Evolutionary conservation across 2,329 filamentous ascomycete genomes (phyloP), one percentile per base, ranked within the genome.

Genomic region (Zymoseptoria crescenta): DNA sequence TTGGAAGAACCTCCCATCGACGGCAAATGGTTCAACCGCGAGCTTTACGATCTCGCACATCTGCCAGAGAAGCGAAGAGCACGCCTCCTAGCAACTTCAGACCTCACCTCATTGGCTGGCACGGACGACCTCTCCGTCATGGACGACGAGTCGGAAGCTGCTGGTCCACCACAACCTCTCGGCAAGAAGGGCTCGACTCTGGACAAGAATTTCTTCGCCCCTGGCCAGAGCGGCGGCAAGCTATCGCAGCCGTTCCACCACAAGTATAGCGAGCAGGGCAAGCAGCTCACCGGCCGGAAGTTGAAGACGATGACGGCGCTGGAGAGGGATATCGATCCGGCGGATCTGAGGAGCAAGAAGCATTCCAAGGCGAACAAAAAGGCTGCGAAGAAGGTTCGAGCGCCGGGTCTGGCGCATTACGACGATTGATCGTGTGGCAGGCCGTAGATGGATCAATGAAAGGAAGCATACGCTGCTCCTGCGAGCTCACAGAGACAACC

Each of bases 151-250:
- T 49, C 59, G 8, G 35, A 63, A 50, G 76, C 80, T 0, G 84
- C 86, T 60, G 71, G 83, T 30, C 56, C 74, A 9, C 65, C 68
- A 10, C 66, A 71, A 10, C 65, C 72, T 4, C 79, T 83, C 52
- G 91, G 92, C 0, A 74, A 82, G 30, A 96, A 96, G 72, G 89
- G 91, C 0, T 79, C 84, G 64, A 83, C 82, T 58, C 79, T 99
- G 20, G 94, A 99, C 76, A 89, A 87, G 70, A 83, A 84, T n/a
- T 99, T 97, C 80, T 99, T 99, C 72, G 87, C 82, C 5, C 77
- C 84, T 2, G 82, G 80, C 1, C 80, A 83, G 57, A 79, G 82
- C 9, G 82, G 79, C 51, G 82, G 81, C 2, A 87, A 89, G 68
- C 64, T 95, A 45, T 86, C 77, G 58, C 86, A 86, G 79, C 92